Conservation (phyloP, 768 basidiomycete genomes). For the Boletellus ananiceps region DNA sequence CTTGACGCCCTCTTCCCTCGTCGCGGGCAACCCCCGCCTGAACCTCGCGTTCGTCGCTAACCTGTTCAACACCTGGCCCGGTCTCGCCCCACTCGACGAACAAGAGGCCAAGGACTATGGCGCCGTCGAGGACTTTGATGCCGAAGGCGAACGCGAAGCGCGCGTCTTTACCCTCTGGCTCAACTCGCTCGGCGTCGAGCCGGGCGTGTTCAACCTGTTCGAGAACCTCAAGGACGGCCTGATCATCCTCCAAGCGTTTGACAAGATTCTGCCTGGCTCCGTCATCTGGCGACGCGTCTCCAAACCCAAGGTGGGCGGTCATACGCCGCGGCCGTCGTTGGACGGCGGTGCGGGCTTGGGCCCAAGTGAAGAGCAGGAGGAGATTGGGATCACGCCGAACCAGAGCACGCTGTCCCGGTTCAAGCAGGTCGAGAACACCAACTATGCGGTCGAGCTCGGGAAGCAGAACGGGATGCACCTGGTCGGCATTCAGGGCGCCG, state of each 20-base stretch:
- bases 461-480: conserved; percentile 92
- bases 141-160: conserved; percentile 97
- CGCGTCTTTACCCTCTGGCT: conserved; percentile 98
- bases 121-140: conserved; percentile 93
- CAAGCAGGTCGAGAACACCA: conserved; percentile 98
- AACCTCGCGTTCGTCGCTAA: conserved; percentile 99
- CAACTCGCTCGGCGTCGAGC: conserved; percentile 95
- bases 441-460: conserved; percentile 90
- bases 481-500: conserved; percentile 96
- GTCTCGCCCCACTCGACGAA: conserved; percentile 90
- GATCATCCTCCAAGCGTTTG: conserved; percentile 91
- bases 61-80: conserved; percentile 96
- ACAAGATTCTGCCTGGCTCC: conserved; percentile 88
- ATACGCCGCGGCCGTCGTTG: conserved; percentile 34
- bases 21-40: conserved; percentile 92
- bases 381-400: conserved; percentile 78
- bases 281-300: conserved; percentile 96
- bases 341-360: conserved; percentile 16
- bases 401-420: conserved; percentile 87
- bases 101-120: conserved; percentile 90
- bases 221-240: conserved; percentile 93
- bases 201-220: conserved; percentile 93
- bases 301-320: conserved; percentile 65
- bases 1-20: conserved; percentile 85
- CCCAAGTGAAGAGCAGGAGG: conserved; percentile 59